Percentiles rank a stretch among this genome's conserved stretches.
These are phyloP conservation scores for Quercus agrifolia DNA, from an alignment of 306 rosid species.

Conservation along the genomic window DNA sequence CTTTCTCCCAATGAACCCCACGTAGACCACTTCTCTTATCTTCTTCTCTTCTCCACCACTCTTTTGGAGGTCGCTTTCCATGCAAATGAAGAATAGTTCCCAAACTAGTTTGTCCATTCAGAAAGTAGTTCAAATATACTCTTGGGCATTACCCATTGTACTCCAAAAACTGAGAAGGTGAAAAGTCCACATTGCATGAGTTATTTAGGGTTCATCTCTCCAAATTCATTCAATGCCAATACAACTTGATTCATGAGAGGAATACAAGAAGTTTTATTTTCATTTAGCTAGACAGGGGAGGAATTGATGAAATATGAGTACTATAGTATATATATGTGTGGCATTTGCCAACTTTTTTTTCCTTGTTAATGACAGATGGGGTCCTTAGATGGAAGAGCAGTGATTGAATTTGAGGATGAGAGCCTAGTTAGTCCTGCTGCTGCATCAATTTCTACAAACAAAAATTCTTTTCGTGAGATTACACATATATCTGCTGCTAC, in stretches of 20 bases:
- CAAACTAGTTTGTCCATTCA: too few species aligned
- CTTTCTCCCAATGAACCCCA: too few species aligned
- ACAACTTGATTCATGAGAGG: background rate
- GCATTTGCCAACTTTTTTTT: background rate
- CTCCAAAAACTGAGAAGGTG: too few species aligned
- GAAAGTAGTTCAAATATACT: too few species aligned
- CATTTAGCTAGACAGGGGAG: background rate
- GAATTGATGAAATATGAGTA: background rate
- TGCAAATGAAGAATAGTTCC: too few species aligned
- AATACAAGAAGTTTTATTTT: background rate
- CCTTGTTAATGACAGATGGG: constrained; percentile 33
- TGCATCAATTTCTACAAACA: constrained; percentile 22
- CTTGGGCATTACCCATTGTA: too few species aligned
- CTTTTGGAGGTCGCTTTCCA: too few species aligned
- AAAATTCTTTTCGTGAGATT: constrained; percentile 22
- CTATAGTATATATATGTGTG: background rate
- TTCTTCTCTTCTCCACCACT: too few species aligned
- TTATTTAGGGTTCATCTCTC: background rate
- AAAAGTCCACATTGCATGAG: too few species aligned
- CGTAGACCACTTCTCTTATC: too few species aligned
- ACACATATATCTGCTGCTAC: constrained; percentile 5
- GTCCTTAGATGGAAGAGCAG: constrained; percentile 22
- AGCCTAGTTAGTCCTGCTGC: constrained; percentile 32
- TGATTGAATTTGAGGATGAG: constrained; percentile 38
- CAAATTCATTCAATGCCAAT: background rate